These are phyloP conservation scores for Exophiala calicioides DNA, from an alignment of 2,329 filamentous ascomycete genomes.

Conservation along the genomic window DNA sequence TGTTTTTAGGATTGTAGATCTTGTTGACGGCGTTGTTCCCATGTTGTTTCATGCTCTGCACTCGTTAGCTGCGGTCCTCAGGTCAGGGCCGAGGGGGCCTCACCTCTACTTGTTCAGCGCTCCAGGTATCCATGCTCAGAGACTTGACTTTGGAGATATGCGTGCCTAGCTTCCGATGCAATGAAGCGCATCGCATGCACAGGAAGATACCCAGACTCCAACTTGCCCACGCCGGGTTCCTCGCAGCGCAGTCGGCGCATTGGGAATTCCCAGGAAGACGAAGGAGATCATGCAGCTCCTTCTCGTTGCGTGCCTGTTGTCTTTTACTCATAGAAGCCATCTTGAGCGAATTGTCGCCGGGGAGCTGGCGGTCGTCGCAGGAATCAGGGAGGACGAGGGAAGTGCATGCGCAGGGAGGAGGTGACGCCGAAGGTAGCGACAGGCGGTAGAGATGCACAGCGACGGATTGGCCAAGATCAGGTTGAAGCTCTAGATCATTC, in stretches of 20 bases:
- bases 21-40: constrained; percentile 86
- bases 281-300: constrained; percentile 83
- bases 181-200: constrained; percentile 93
- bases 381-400: too few relatives aligned
- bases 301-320: constrained; percentile 96
- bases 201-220: constrained; percentile 98
- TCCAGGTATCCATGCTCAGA: constrained; percentile 97
- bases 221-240: constrained; percentile 95
- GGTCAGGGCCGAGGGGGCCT: constrained; percentile 4
- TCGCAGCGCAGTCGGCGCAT: constrained; percentile 89
- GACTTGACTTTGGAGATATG: constrained; percentile 99
- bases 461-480: too few relatives aligned
- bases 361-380: background rate
- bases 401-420: too few relatives aligned
- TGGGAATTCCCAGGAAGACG: constrained; percentile 85
- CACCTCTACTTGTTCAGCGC: constrained; percentile 93
- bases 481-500: too few relatives aligned
- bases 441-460: too few relatives aligned
- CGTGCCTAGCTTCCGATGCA: constrained; percentile 95
- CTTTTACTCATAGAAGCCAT: constrained; percentile 82
- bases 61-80: constrained; percentile 22
- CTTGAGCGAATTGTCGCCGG: constrained; percentile 51
- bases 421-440: too few relatives aligned
- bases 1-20: constrained; percentile 82
- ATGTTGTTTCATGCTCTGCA: constrained; percentile 89